Conservation (phyloP, 352 stramenopile species). For the Thraustochytrium striatum region DNA sequence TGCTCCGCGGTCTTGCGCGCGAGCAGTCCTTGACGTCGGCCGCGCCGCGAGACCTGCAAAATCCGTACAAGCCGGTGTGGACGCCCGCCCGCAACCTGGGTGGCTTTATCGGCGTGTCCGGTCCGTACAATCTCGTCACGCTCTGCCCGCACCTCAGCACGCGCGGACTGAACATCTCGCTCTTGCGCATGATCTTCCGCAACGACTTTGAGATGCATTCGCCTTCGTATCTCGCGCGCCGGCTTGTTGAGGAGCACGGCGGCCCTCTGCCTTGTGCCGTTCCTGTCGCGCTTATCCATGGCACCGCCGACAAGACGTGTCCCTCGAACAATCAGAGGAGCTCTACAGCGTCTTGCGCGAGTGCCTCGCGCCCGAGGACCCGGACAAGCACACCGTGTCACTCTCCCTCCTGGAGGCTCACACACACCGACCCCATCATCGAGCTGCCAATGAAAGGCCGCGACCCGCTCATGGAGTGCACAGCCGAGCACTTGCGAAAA, state of each 20-base stretch:
- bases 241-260: not conserved
- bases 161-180: constrained; percentile 41
- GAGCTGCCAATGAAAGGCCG: not conserved
- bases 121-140: constrained; percentile 47
- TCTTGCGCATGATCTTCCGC: constrained; percentile 25
- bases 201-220: not conserved
- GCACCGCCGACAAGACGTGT: constrained; percentile 56
- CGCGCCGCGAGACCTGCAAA: too few species aligned
- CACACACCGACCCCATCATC: not conserved
- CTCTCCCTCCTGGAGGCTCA: not conserved
- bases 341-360: too few species aligned
- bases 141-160: constrained; percentile 11
- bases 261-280: not conserved
- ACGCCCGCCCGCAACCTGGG: not conserved
- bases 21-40: too few species aligned
- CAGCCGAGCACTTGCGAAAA: not conserved
- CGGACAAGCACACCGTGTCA: too few species aligned
- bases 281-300: constrained; percentile 56
- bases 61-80: too few species aligned
- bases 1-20: constrained; percentile 57
- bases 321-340: not conserved
- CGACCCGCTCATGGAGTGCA: not conserved
- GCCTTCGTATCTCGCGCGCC: not conserved
- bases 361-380: too few species aligned
- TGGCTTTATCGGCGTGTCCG: constrained; percentile 46